Evolutionary conservation across 805 yeast species (phyloP).

Genomic region (Saccharomycopsis amapae): DNA sequence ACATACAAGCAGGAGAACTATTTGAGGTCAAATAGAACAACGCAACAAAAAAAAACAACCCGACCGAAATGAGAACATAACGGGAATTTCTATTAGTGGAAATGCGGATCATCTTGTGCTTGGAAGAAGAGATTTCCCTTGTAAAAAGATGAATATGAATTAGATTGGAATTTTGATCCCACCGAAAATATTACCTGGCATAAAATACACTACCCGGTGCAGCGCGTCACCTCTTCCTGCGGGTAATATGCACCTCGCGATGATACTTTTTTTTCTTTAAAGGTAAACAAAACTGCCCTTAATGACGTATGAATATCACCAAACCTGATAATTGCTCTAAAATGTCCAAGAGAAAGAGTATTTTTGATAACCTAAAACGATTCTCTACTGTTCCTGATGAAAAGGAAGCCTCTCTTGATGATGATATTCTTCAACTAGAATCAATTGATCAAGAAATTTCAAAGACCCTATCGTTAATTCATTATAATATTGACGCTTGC

Average conservation of each 20-base stretch:
- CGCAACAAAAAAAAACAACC: slow-evolving; percentile 13
- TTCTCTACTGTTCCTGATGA: slow-evolving; percentile 2
- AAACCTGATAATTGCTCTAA: slow-evolving; percentile 3
- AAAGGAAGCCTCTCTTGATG: slow-evolving; percentile 7
- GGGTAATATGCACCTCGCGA: too few species aligned
- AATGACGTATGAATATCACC: background rate
- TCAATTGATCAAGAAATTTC: slow-evolving; percentile 20
- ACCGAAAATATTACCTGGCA: too few species aligned
- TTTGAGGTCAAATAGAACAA: slow-evolving; percentile 15
- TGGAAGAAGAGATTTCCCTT: too few species aligned
- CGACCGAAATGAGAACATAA: slow-evolving; percentile 7
- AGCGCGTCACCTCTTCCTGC: too few species aligned
- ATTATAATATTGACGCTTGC: slow-evolving; percentile 19
- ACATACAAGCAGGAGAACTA: slow-evolving; percentile 12
- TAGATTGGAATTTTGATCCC: too few species aligned
- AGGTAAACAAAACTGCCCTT: background rate
- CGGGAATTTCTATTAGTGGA: slow-evolving; percentile 17
- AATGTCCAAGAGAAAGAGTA: slow-evolving; percentile 18
- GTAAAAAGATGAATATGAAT: too few species aligned
- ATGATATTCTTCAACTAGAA: slow-evolving; percentile 18
- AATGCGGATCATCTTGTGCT: slow-evolving; percentile 12
- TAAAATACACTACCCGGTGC: too few species aligned
- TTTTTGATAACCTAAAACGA: slow-evolving; percentile 20
- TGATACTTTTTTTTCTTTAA: too few species aligned
- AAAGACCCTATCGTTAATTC: slow-evolving; percentile 19